These are phyloP conservation scores for Phtheirospermum japonicum DNA, from an alignment of 257 asterid genomes.

Conservation along the genomic window DNA sequence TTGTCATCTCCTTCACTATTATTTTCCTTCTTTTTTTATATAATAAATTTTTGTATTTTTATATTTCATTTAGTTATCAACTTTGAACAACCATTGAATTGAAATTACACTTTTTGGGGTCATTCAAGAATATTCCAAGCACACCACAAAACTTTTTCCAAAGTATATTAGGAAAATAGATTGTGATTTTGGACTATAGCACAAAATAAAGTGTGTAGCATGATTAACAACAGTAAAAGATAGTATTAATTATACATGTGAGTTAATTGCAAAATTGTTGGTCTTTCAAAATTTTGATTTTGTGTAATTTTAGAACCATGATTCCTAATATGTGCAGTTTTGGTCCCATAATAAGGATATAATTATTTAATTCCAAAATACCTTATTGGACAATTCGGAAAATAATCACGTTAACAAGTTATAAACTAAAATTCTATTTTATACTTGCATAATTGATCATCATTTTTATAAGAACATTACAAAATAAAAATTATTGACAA, in stretches of 20 bases:
- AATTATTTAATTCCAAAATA: too few species aligned
- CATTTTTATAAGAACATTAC: too few species aligned
- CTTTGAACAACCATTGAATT: constrained; percentile 18
- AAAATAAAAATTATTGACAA: too few species aligned
- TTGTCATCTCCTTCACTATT: constrained; percentile 6
- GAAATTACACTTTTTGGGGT: background rate
- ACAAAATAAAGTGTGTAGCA: background rate
- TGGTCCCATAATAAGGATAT: too few species aligned
- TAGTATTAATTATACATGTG: background rate
- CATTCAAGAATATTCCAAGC: constrained; percentile 5
- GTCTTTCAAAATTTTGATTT: too few species aligned
- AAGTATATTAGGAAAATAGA: background rate
- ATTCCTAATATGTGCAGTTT: too few species aligned
- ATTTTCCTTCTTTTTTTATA: background rate
- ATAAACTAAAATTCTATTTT: too few species aligned
- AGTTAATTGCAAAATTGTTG: too few species aligned
- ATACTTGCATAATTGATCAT: too few species aligned
- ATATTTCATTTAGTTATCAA: background rate
- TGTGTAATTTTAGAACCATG: too few species aligned
- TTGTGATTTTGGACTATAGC: background rate
- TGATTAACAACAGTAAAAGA: background rate
- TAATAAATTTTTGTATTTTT: background rate
- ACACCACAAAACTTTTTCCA: background rate
- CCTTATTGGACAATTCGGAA: too few species aligned
- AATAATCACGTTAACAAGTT: too few species aligned